phyloP scores from a whole-genome alignment of 768 basidiomycete species.

The Cubamyces lactineus region DNA sequence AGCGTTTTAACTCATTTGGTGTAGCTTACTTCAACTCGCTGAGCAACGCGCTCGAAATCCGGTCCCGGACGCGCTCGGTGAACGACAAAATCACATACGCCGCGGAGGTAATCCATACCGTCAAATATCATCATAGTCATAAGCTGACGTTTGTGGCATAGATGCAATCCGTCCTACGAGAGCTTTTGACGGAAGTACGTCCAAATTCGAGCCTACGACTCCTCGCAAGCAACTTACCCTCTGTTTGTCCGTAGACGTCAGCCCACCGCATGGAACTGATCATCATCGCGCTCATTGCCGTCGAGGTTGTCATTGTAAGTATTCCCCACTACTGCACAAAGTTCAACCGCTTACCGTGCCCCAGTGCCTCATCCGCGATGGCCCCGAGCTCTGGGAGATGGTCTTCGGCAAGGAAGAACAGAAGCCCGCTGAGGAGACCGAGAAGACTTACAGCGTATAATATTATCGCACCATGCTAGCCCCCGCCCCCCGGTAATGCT shows the following conservation, averaged over 20 bases:
- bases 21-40: constrained; percentile 83
- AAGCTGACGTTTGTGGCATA: constrained; percentile 30
- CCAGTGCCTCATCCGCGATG: constrained; percentile 77
- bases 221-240: neutral
- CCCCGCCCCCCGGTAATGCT: neutral
- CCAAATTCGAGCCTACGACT: neutral
- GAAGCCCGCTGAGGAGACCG: neutral
- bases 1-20: neutral
- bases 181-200: constrained; percentile 81
- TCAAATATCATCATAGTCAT: too few relatives aligned
- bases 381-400: constrained; percentile 70
- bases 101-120: constrained; percentile 57
- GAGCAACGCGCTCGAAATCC: constrained; percentile 85
- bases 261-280: constrained; percentile 93
- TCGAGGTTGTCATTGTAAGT: constrained; percentile 90
- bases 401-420: constrained; percentile 23
- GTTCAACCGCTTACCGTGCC: neutral
- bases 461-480: neutral
- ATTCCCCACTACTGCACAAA: neutral
- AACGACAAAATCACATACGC: constrained; percentile 95
- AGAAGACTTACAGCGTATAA: constrained; percentile 2
- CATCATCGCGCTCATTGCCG: constrained; percentile 92
- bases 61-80: constrained; percentile 74
- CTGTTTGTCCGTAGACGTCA: constrained; percentile 59
- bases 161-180: constrained; percentile 87